Evolutionary conservation across 768 basidiomycete species (phyloP).

Genomic region (Zangia roseola): DNA sequence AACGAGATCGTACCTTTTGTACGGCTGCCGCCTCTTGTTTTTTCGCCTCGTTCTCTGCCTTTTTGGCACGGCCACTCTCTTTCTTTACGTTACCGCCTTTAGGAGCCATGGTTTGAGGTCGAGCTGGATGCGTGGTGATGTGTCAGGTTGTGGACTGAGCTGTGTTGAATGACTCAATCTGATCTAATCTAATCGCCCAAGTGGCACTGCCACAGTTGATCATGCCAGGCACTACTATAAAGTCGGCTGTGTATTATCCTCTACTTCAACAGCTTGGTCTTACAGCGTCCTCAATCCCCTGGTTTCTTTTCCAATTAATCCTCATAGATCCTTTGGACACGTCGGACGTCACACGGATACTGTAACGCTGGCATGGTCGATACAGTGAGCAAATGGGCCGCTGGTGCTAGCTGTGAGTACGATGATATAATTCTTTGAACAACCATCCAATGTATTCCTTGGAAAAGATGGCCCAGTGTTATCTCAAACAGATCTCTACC

Average conservation of each 20-base stretch:
- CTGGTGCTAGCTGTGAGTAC: slow-evolving; percentile 36
- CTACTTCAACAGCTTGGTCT: background rate
- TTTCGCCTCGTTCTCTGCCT: slow-evolving; percentile 86
- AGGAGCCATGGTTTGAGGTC: slow-evolving; percentile 61
- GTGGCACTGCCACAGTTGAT: slow-evolving; percentile 27
- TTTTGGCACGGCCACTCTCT: slow-evolving; percentile 85
- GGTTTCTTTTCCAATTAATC: background rate
- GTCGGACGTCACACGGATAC: slow-evolving; percentile 1
- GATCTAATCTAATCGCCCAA: slow-evolving; percentile 23
- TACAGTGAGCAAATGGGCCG: slow-evolving; percentile 33
- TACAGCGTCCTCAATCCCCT: background rate
- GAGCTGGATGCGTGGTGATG: slow-evolving; percentile 8
- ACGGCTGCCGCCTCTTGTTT: slow-evolving; percentile 62
- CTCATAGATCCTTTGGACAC: background rate
- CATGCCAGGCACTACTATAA: slow-evolving; percentile 3
- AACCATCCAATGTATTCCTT: background rate
- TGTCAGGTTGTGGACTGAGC: background rate
- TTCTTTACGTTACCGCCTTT: slow-evolving; percentile 92
- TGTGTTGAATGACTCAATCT: slow-evolving; percentile 19
- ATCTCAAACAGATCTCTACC: slow-evolving; percentile 77
- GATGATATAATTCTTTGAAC: background rate
- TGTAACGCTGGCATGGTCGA: slow-evolving; percentile 25
- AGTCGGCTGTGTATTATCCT: background rate
- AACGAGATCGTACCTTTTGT: slow-evolving; percentile 49
- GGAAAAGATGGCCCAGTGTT: slow-evolving; percentile 73